Evolutionary conservation across 108 stramenopile species (phyloP).

Genomic region (Ochromonas danica): DNA sequence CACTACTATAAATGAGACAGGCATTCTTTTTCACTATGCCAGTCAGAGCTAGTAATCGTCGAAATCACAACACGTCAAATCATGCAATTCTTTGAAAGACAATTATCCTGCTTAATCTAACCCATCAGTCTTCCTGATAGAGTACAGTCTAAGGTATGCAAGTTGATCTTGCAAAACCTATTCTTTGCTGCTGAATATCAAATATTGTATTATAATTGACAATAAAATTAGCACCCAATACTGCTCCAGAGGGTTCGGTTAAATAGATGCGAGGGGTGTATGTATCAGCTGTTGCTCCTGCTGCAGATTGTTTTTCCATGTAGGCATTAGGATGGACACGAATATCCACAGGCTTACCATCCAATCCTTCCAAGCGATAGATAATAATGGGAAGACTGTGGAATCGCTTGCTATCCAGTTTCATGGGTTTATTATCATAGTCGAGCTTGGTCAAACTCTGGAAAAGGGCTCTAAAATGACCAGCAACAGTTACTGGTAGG

Average conservation of each 20-base stretch:
- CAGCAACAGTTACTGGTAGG: conserved; percentile 58
- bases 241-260: conserved; percentile 74
- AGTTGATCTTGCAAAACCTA: conserved; percentile 78
- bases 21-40: too few relatives aligned
- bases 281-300: too few relatives aligned
- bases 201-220: conserved; percentile 90
- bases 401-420: conserved; percentile 62
- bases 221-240: conserved; percentile 92
- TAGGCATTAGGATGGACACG: conserved; percentile 69
- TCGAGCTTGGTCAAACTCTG: conserved; percentile 62
- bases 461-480: conserved; percentile 70
- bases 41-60: too few relatives aligned
- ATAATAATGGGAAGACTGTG: conserved; percentile 71
- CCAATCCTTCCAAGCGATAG: conserved; percentile 69
- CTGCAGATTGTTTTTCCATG: conserved; percentile 44
- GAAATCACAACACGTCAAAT: too few relatives aligned
- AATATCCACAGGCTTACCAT: conserved; percentile 59
- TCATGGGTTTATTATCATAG: conserved; percentile 63
- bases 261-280: conserved; percentile 70
- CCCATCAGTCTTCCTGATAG: too few relatives aligned
- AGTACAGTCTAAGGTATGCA: not conserved
- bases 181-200: conserved; percentile 73
- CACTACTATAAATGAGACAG: too few relatives aligned
- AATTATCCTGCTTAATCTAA: too few relatives aligned
- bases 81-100: too few relatives aligned